Base-by-base conservation (phyloP, 805 yeast genomes). In the Jamesozyma jinghongensis region DNA sequence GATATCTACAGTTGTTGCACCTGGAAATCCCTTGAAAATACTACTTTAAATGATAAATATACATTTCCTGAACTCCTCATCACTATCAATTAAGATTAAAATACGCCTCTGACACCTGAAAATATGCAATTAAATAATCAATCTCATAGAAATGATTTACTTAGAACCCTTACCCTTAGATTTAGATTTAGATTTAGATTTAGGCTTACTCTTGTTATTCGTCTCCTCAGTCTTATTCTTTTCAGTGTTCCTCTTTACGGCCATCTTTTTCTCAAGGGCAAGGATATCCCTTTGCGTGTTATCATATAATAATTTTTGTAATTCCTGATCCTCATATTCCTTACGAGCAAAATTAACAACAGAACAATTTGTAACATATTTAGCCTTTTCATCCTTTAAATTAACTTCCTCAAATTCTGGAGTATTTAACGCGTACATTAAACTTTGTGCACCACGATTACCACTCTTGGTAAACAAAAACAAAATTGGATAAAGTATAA, bases 401-500 rank as follows among this genome's bases (percentile, higher is more conserved):
- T 69, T 68, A 32, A 70, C 59, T 16, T 71, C 74, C 29, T 72
- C 74, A 19, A 85, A 67, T 13, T 82, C 77, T 0, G 96, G 95
- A 6, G 82, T 74, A 69, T 70, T 73, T 36, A 84, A 54, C 0
- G 85, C 84, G 64, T 72, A 81, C 34, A 86, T 52, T 25, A 82
- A 54, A 20, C 85, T 75, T 62, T 92, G 95, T 25, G 85, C 81
- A 4, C 97, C 99, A 48, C 81, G 79, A 29, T 61, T 60, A 11
- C 87, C 73, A 22, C 83, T 76, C 62, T 87, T 90, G 40, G 88
- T 69, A 37, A 88, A 69, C 14, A 92, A 53, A 80, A 86, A 90
- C 73, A 86, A 76, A 0, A 92, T 38, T 8, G 98, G 98, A 66
- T 81, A 84, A 33, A 81, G 42, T 3, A 87, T 6, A 25, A 87